phyloP scores from a whole-genome alignment of 305 asterid species.

The Fraxinus dipetala region DNA sequence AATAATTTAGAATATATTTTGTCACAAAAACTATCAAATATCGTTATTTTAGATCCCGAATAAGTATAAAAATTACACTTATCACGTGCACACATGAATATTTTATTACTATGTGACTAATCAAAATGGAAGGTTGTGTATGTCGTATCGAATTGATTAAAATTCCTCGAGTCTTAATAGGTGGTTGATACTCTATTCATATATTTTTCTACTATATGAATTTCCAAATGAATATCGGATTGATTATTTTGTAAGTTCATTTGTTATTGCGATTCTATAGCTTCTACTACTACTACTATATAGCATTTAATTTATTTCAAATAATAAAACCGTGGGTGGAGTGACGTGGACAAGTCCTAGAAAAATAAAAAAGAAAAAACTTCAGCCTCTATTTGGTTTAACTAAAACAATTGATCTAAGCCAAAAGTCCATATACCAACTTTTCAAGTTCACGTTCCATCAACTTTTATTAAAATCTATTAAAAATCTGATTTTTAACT shows the following conservation, averaged over 20 bases:
- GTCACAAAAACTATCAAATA: no score
- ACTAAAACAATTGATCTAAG: no score
- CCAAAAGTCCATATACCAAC: no score
- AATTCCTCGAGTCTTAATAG: neutral
- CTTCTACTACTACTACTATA: neutral
- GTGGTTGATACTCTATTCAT: neutral
- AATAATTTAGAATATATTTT: no score
- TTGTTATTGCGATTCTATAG: neutral
- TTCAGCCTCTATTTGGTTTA: no score
- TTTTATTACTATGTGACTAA: neutral
- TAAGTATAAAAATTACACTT: no score
- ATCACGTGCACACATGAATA: neutral
- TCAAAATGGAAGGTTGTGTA: neutral
- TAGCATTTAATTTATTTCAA: neutral
- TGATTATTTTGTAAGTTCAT: neutral
- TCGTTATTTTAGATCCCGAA: no score
- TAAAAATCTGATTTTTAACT: no score
- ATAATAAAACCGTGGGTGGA: neutral
- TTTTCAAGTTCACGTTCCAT: no score
- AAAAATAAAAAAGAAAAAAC: no score
- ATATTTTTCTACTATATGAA: neutral
- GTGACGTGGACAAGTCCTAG: neutral
- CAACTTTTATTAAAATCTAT: no score
- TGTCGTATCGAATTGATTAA: neutral
- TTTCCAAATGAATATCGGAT: neutral